phyloP scores from a whole-genome alignment of 2,329 filamentous ascomycete species.

The Trichoderma simmonsii region DNA sequence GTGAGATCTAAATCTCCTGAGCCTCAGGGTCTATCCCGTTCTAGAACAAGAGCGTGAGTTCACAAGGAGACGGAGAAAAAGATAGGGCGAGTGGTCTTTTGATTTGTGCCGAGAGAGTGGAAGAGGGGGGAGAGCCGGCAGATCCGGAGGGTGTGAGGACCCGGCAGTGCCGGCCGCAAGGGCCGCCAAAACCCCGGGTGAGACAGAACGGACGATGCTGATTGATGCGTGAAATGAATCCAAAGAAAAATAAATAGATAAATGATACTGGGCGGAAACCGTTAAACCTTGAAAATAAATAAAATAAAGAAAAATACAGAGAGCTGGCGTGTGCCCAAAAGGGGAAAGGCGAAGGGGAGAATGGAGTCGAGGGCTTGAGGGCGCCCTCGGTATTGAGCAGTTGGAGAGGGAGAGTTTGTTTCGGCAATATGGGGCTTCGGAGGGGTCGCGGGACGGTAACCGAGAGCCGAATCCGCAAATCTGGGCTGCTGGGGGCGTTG shows the following conservation, averaged over 20 bases:
- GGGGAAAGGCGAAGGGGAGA: background rate
- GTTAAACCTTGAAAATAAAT: background rate
- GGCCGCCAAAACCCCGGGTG: background rate
- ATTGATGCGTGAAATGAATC: background rate
- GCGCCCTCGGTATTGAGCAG: background rate
- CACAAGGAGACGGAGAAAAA: background rate
- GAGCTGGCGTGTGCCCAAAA: background rate
- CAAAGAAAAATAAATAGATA: background rate
- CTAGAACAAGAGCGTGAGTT: background rate
- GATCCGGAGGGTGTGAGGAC: constrained; percentile 4
- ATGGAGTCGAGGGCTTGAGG: background rate
- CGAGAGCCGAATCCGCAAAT: constrained; percentile 10
- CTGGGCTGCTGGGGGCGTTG: background rate
- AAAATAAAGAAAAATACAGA: background rate
- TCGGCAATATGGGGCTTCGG: constrained; percentile 5
- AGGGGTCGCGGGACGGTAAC: background rate
- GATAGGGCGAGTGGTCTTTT: background rate
- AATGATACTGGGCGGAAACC: background rate
- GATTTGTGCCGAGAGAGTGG: background rate
- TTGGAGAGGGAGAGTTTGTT: background rate
- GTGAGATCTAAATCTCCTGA: constrained; percentile 8
- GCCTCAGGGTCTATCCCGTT: background rate
- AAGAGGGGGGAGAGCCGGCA: background rate
- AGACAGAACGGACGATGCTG: background rate
- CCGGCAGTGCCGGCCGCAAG: background rate